Base-by-base conservation (phyloP, 306 rosid genomes). In the Prunus mume region DNA sequence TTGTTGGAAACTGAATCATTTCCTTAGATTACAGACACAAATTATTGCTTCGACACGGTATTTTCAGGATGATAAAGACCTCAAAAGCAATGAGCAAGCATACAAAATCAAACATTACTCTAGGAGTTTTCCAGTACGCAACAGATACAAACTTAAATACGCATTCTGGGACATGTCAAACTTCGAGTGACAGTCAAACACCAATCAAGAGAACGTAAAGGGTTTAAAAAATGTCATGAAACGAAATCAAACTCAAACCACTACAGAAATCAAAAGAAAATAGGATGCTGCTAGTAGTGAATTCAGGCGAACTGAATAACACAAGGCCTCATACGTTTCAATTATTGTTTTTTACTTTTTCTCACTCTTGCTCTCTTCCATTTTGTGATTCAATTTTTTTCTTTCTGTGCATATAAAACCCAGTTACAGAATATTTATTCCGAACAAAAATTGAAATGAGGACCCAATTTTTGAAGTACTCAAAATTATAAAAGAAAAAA, bases 201-300 rank as follows among this genome's bases (percentile, higher is more conserved):
- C 79, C 52, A 68, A 80, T 30, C 76, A 65, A 60, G 24, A 62
- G 14, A 52, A 12, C 22, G 25, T 34, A 27, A 17, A 45, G 45
- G 62, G 61, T 13, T 19, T 10, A 80, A 72, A 58, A 32, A 20
- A 80, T 75, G 27, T 51, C 15, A 83, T 57, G 22, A 30, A 73
- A 71, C 34, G 43, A 83, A 90, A 80, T 74, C 77, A 83, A 73
- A 70, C 82, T 82, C 85, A 79, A 83, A 54, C 81, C 78, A 72
- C 63, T 67, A 61, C 67, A 83, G 78, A 79, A 38, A 69, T 58
- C 75, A 65, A 72, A 50, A 58, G 50, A 71, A 79, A 81, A 80
- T 80, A 76, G 62, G 81, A 65, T 41, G 71, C 58, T 80, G 76
- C 68, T 17, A 64, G 67, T 79, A 73, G 78, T 65, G 68, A 77